Conservation (phyloP, 495 filamentous ascomycete genomes). For the Sporormia fimetaria region DNA sequence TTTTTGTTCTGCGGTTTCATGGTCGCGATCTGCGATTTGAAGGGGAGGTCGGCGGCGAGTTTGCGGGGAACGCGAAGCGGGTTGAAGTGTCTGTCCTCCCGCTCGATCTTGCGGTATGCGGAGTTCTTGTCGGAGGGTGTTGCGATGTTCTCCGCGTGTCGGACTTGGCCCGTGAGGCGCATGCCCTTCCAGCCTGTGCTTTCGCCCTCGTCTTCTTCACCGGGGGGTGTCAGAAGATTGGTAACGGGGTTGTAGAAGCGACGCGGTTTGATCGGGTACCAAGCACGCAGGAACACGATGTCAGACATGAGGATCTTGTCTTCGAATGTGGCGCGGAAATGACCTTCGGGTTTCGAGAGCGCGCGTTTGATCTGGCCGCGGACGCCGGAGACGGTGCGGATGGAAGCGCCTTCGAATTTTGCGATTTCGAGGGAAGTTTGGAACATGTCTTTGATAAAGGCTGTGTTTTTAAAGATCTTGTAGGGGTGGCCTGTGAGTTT, state of each 20-base stretch:
- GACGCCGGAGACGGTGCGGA: constrained; percentile 91
- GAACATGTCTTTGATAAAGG: constrained; percentile 99
- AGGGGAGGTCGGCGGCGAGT: constrained; percentile 76
- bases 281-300: constrained; percentile 88
- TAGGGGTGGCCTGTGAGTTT: constrained; percentile 85
- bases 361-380: constrained; percentile 94
- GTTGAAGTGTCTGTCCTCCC: constrained; percentile 79
- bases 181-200: constrained; percentile 62
- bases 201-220: constrained; percentile 33
- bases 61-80: constrained; percentile 77
- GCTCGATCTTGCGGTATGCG: constrained; percentile 70
- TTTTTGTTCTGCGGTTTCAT: constrained; percentile 67
- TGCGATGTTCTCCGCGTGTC: constrained; percentile 58
- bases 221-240: constrained; percentile 56
- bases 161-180: constrained; percentile 90
- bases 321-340: constrained; percentile 93
- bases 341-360: constrained; percentile 79
- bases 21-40: constrained; percentile 77
- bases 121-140: constrained; percentile 72
- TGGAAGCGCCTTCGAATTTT: constrained; percentile 92
- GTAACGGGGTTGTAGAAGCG: constrained; percentile 95
- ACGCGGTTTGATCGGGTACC: constrained; percentile 90
- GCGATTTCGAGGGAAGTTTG: constrained; percentile 81
- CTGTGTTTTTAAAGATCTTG: constrained; percentile 99
- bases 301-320: constrained; percentile 96